Percentiles rank a stretch among this genome's conserved stretches.
Evolutionary conservation across 2,329 filamentous ascomycete genomes (phyloP).

Genomic region (Niveomyces coronatus): DNA sequence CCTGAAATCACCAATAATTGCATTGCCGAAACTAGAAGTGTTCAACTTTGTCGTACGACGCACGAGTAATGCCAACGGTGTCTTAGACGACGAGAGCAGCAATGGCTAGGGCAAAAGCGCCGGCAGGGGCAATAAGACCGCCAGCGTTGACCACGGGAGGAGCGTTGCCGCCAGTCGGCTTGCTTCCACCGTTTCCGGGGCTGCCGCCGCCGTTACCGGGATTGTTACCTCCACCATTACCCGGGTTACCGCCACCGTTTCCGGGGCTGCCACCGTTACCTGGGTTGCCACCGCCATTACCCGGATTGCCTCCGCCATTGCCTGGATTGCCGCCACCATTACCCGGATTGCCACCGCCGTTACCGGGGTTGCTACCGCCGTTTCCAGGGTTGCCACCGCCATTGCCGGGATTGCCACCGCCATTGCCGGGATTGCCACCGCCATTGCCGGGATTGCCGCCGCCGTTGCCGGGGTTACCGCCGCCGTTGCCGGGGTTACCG

Average conservation of each 20-base stretch:
- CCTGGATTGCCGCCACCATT: background rate
- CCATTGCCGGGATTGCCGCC: background rate
- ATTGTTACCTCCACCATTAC: background rate
- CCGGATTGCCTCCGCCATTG: background rate
- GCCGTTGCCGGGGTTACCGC: background rate
- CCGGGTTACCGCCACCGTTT: background rate
- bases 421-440: background rate
- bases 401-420: no score
- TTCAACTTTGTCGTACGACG: no score
- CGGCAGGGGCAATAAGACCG: constrained; percentile 7
- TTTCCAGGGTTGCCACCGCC: no score
- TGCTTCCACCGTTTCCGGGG: background rate
- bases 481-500: background rate
- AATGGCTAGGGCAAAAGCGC: constrained; percentile 7
- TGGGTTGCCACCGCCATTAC: background rate
- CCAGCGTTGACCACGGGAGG: constrained; percentile 4
- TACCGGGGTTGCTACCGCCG: background rate
- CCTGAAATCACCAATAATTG: no score
- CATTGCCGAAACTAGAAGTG: no score
- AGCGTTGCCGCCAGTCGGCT: background rate
- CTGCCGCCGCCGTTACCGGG: background rate
- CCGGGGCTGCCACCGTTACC: background rate
- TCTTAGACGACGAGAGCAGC: constrained; percentile 9
- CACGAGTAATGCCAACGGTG: no score
- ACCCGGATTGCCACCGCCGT: background rate